Base-by-base conservation (phyloP, 2,329 filamentous ascomycete genomes). In the Incumbomyces lentus region DNA sequence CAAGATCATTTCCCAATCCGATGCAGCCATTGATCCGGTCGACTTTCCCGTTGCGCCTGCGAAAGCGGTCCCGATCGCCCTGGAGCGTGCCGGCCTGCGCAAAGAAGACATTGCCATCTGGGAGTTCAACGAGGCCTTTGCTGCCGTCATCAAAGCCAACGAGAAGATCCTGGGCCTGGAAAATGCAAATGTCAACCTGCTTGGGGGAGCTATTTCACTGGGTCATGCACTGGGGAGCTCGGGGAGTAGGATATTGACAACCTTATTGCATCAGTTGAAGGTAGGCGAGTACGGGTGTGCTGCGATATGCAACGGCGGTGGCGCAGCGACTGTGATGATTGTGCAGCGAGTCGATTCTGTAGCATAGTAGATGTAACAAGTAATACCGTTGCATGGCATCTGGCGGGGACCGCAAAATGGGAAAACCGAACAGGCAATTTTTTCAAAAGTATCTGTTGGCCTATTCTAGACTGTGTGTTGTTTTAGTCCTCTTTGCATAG, bases 111-210 rank as follows among this genome's bases (percentile, higher is more conserved):
- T 98, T 38, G 82, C 90, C 4, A 71, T 95, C 17, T 96, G 92
- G 90, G 92, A 96, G 65, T 95, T 98, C 67, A 98, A 98, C 65
- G 92, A 98, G 69, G 92, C 92, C 0, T 98, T 98, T 62, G 90
- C 92, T 22, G 86, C 86, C 3, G 89, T 95, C 26, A 92, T 95
- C 65, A 88, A 92, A 63, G 89, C 90, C 35, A 95, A 96, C 61
- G 83, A 86, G 59, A 55, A 82, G 82, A 88, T 93, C 52, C 76
- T 95, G 30, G 86, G 84, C 36, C 76, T 95, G 2, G 76, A 89
- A 53, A 74, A 77, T 39, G 86, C 86, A 34, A 82, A 79, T 31
- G 86, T 95, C 36, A 95, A 96, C 65, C 83, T 83, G 39, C 75
- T 93, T 2, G 90, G 90, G 46, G 90, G 90, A 50, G 90, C 90